phyloP scores from a whole-genome alignment of 2,329 filamentous ascomycete species.

The Mycosphaerella arachidis region DNA sequence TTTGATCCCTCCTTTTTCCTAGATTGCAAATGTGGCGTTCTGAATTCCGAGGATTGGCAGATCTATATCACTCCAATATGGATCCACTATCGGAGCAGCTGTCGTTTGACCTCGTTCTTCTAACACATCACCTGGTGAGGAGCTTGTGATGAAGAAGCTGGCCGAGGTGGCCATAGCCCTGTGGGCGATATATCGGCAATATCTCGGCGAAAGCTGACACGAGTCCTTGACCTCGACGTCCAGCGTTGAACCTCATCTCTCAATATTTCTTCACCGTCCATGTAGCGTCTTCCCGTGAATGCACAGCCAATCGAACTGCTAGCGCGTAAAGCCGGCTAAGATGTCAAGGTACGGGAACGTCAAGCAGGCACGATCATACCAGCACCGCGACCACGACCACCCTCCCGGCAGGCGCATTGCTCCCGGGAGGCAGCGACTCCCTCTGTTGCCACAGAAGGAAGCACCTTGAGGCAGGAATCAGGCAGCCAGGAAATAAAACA shows the following conservation, averaged over 20 bases:
- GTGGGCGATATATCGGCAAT: neutral
- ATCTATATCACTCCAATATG: too few species aligned
- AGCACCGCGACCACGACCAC: neutral
- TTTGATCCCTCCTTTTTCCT: too few species aligned
- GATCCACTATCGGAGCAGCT: too few species aligned
- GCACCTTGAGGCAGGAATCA: neutral
- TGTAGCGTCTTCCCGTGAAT: neutral
- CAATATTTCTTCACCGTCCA: neutral
- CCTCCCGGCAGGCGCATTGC: neutral
- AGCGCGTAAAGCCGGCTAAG: slow-evolving; percentile 1
- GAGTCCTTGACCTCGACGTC: neutral
- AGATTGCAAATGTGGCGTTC: too few species aligned
- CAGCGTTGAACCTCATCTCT: neutral
- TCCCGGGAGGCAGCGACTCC: neutral
- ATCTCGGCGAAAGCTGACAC: neutral
- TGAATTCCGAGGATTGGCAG: too few species aligned
- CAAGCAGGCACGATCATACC: neutral
- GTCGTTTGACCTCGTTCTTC: too few species aligned
- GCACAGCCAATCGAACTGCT: neutral
- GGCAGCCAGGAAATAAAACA: neutral
- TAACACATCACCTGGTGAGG: too few species aligned
- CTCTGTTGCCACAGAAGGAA: neutral
- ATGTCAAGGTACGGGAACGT: neutral
- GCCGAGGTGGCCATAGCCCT: too few species aligned
- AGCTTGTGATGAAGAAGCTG: too few species aligned